Evolutionary conservation across 805 yeast genomes (phyloP).

Genomic region (Wickerhamomyces bovis): DNA sequence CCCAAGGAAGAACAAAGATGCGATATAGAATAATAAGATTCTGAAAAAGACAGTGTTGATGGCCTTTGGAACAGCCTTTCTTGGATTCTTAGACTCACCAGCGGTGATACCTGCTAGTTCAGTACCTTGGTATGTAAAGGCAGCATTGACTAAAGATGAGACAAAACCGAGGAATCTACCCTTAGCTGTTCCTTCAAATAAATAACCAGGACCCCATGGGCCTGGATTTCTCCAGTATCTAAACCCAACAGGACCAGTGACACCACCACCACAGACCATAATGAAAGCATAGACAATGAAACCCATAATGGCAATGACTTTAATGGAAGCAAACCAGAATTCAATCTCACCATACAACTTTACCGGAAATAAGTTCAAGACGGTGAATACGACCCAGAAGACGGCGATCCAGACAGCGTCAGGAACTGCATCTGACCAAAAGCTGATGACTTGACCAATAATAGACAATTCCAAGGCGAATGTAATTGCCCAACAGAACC

Average conservation of each 20-base stretch:
- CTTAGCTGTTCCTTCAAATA: conserved; percentile 4
- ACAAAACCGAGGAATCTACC: conserved; percentile 7
- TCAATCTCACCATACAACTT: conserved; percentile 7
- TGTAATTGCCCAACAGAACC: conserved; percentile 9
- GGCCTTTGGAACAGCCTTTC: conserved; percentile 9
- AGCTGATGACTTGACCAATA: conserved; percentile 5
- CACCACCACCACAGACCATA: conserved; percentile 9
- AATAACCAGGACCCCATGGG: conserved; percentile 8
- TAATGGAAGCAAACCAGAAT: conserved; percentile 7
- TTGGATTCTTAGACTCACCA: conserved; percentile 7
- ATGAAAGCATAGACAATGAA: conserved; percentile 5
- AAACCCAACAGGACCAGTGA: conserved; percentile 7
- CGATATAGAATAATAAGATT: conserved; percentile 5
- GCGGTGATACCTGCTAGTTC: conserved; percentile 8
- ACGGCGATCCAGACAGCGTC: conserved; percentile 5
- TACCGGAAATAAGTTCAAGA: conserved; percentile 5
- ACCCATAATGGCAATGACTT: conserved; percentile 7
- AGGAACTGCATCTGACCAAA: conserved; percentile 7
- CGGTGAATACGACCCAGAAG: conserved; percentile 4
- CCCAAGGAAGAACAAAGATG: conserved; percentile 5
- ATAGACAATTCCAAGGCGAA: conserved; percentile 6
- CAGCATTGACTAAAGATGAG: conserved; percentile 5
- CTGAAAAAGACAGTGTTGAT: conserved; percentile 8
- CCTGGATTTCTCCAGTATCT: conserved; percentile 10
- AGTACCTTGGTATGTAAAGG: conserved; percentile 8